Base-by-base conservation (phyloP, 129 eudicot species). In the Flaveria brownii region DNA sequence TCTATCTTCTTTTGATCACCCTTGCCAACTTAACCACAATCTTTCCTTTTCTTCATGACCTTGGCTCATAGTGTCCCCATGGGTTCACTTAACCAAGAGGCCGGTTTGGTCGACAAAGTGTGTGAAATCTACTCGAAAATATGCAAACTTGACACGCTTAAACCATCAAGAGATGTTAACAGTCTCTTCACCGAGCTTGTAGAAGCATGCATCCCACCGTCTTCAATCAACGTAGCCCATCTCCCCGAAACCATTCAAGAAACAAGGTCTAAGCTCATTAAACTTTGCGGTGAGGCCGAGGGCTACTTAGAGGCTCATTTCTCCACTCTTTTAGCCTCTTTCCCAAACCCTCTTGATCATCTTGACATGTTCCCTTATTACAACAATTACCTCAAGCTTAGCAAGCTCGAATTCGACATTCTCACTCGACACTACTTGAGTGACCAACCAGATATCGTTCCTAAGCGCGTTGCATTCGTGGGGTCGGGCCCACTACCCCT, bases 401-500 rank as follows among this genome's bases (percentile, higher is more conserved):
- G 88, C 65, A 84, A 46, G 4, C 85, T 88, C n/a, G 98, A 93
- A 55, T 91, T 77, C 79, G 84, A 81, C 83, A 89, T 93, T 78
- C 87, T 93, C 5, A 68, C 12, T 62, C 78, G 42, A 43, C 84
- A 88, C 83, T 73, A 73, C 61, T 52, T 74, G 13, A 20, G 20
- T 68, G 45, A 82, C 5, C 50, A 69, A 6, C 60, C 10, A 7
- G 12, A 18, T 52, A 25, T 28, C 7, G 47, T 23, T 36, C 87
- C 88, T 0, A 84, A 65, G 15, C 82, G 85, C 0, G 73, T 93
- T 3, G 97, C 97, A 2, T 93, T 93, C 22, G 62, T 93, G 3
- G 98, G 98, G 20, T 93, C 98, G 0, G 98, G 98, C 39, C 96
- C 98, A 0, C 89, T 93, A 42, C 98, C 98, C 1, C 88, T 93